Base-by-base conservation (phyloP, 169 alveolate genomes). In the Plasmodium knowlesi region DNA sequence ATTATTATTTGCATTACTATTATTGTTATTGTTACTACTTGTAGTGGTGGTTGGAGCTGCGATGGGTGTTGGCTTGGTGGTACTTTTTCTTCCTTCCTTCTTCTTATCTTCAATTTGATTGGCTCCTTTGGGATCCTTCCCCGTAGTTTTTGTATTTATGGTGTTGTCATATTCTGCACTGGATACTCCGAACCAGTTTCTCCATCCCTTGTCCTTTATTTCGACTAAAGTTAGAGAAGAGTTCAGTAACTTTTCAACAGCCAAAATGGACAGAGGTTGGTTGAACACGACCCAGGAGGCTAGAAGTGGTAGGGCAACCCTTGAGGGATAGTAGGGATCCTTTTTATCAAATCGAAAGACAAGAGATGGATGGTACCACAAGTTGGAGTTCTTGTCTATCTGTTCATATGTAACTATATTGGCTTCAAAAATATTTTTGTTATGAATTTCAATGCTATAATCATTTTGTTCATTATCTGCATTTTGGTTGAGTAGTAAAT, bases 281-380 rank as follows among this genome's bases (percentile, higher is more conserved):
- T 97, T 97, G 92, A 96, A 98, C 34, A 97, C 98, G 54, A 96
- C 95, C 98, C 98, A 97, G 8, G 98, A 97, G 41, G 98, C 97
- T 54, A 98, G 90, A 10, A 98, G 95, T 14, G 99, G 99, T 88
- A 97, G 84, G 19, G 98, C 98, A 80, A 97, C 98, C 84, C 97
- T 98, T 19, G 97, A 96, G 1, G 98, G 99, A 84, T 97, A 98
- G 88, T 97, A 98, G 5, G 99, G 99, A 30, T 98, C 98, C 53
- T 94, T 95, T 46, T 95, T 93, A 83, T 97, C 98, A 86, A 98
- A 97, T 34, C 98, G 83, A 16, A 98, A 98, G 25, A 98, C 98
- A 78, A 98, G 93, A 6, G 98, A 97, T 39, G 98, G 97, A 81
- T 98, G 98, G 83, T 95, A 98, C 99, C 98, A 97, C 70, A 98